Conservation (phyloP, 345 rosid species). For the Bretschneidera sinensis region DNA sequence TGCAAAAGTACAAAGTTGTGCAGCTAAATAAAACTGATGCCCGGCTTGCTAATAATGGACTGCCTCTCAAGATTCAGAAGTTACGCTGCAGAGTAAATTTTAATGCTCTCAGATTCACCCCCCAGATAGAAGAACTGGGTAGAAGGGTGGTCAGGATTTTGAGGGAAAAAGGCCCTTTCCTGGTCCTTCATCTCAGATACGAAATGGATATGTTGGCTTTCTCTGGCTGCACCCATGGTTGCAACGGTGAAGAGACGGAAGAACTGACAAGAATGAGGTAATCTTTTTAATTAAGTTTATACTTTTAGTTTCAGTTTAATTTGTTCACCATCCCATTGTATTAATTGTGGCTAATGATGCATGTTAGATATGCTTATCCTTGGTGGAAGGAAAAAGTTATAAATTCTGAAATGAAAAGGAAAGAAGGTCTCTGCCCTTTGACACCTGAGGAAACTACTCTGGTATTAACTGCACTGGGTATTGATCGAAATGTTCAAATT, state of each 20-base stretch:
- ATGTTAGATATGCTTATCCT: slow-evolving; percentile 70
- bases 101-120: slow-evolving; percentile 70
- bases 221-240: slow-evolving; percentile 94
- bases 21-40: slow-evolving; percentile 87
- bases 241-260: slow-evolving; percentile 68
- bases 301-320: slow-evolving; percentile 7
- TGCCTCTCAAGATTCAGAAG: slow-evolving; percentile 80
- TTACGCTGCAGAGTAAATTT: slow-evolving; percentile 88
- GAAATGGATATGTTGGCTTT: slow-evolving; percentile 99
- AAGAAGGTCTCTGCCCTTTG: slow-evolving; percentile 87
- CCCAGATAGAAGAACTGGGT: slow-evolving; percentile 80
- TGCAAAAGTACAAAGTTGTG: slow-evolving; percentile 74
- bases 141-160: slow-evolving; percentile 60
- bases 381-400: slow-evolving; percentile 90
- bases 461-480: slow-evolving; percentile 63
- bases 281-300: slow-evolving; percentile 12
- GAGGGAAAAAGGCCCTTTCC: slow-evolving; percentile 78
- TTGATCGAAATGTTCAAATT: slow-evolving; percentile 72
- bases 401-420: slow-evolving; percentile 76
- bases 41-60: slow-evolving; percentile 78
- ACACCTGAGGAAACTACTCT: slow-evolving; percentile 97
- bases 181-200: slow-evolving; percentile 90
- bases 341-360: slow-evolving; percentile 3
- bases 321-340: background rate
- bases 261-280: slow-evolving; percentile 88